A percentile compares a stretch with the other conserved stretches of the same genome.
Conservation (phyloP, 192 early-diverging fungal genomes). For the Podila horticola region DNA sequence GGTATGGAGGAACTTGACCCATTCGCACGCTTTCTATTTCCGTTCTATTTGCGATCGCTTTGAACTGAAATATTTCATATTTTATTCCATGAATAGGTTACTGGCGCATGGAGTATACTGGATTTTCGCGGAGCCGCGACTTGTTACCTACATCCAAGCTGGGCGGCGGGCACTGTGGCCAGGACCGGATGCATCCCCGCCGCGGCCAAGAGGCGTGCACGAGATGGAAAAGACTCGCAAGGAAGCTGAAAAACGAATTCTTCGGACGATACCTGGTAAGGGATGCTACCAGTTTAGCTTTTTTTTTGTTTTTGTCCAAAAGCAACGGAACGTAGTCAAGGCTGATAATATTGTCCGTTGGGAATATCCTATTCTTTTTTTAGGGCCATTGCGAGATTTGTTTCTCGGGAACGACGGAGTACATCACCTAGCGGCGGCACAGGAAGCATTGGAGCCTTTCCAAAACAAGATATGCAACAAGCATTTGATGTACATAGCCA, state of each 20-base stretch:
- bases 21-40: not conserved
- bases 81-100: conserved; percentile 41
- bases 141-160: conserved; percentile 58
- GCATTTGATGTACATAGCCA: conserved; percentile 59
- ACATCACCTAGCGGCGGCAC: conserved; percentile 48
- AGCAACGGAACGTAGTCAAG: too few relatives aligned
- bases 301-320: too few relatives aligned
- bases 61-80: conserved; percentile 1
- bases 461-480: conserved; percentile 61
- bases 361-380: not conserved
- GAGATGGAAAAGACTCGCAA: conserved; percentile 52
- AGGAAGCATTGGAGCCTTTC: conserved; percentile 53
- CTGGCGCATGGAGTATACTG: conserved; percentile 59
- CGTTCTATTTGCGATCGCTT: not conserved
- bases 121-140: conserved; percentile 56
- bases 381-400: conserved; percentile 30
- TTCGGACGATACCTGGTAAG: conserved; percentile 57
- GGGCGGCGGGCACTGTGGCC: conserved; percentile 63
- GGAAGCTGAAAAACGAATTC: conserved; percentile 55
- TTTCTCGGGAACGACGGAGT: conserved; percentile 44
- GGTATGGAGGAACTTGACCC: conserved; percentile 36
- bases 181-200: conserved; percentile 50
- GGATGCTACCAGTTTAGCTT: too few relatives aligned
- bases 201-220: conserved; percentile 49
- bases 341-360: not conserved